Base-by-base conservation (phyloP, 1,139 yeast genomes). In the Hansenula sp. region DNA sequence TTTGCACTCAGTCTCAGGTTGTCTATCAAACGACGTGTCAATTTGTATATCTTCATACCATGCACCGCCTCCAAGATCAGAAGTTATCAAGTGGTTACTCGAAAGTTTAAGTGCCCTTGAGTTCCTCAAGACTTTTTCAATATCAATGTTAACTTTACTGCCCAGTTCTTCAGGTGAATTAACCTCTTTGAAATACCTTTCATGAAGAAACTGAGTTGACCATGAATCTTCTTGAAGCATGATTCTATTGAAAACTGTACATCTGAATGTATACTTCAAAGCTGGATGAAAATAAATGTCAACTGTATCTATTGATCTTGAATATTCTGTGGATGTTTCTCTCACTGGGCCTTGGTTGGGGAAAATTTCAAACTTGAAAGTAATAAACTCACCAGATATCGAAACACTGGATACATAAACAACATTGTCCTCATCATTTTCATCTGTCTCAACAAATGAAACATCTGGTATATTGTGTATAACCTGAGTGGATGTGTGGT, bases 391-490 rank as follows among this genome's bases (percentile, higher is more conserved):
- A 1, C 79, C 77, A 2, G 75, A 67, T 2, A 79, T 76, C 0
- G 79, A 71, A 0, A 68, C 71, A 49, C 79, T 74, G 2, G 73
- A 57, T n/a, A 58, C 53, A 12, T 53, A 48, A 2, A 59, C 46
- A 1, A 40, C 46, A 2, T 19, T n/a, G 5, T 24, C 13, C 3
- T 34, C 36, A 2, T 34, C 29, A n/a, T 42, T 48, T 5, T 44
- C 52, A 1, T 53, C 52, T 25, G 60, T 59, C 6, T 53, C 53
- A 3, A 75, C 51, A 43, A 80, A 69, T 24, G 74, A 63, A 2
- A 80, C 75, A 44, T 73, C 79, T 0, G 90, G 89, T 13, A 84
- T 70, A 54, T 84, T 83, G 53, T 80, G 84, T 11, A 71, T 57
- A 15, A 83, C 48, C 39, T 66, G 71, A 25, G 72, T 76, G 4